phyloP scores from a whole-genome alignment of 2,329 filamentous ascomycete species.

The Colletotrichum gloeosporioides region DNA sequence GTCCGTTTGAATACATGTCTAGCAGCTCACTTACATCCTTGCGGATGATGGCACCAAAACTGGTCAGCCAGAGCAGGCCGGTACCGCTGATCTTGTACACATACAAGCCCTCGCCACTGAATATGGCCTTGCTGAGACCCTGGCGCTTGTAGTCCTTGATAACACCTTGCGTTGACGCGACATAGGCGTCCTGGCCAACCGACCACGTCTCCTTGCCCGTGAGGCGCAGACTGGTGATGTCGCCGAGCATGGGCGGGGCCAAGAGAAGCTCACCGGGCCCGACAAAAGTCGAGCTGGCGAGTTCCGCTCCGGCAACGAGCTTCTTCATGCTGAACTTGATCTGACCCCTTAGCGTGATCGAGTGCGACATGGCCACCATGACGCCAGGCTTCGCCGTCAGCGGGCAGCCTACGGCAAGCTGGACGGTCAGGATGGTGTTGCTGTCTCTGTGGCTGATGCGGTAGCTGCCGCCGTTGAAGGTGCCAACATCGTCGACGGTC shows the following conservation, averaged over 20 bases:
- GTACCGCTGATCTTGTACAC: constrained; percentile 84
- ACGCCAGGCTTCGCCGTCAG: constrained; percentile 80
- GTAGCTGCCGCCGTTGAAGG: constrained; percentile 95
- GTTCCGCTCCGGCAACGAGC: constrained; percentile 80
- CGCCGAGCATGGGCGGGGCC: constrained; percentile 80
- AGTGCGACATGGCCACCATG: constrained; percentile 95
- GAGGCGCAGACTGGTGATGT: constrained; percentile 82
- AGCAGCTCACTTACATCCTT: constrained; percentile 75
- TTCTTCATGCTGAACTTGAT: constrained; percentile 93
- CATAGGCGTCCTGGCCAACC: constrained; percentile 84
- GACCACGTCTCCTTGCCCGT: constrained; percentile 78
- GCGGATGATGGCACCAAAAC: constrained; percentile 91
- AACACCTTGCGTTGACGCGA: constrained; percentile 87
- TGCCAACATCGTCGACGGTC: constrained; percentile 85
- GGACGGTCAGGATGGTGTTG: constrained; percentile 88
- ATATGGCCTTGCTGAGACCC: constrained; percentile 86
- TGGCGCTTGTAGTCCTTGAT: constrained; percentile 88
- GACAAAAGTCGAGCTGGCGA: constrained; percentile 80
- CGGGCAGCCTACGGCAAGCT: constrained; percentile 88
- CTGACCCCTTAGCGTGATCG: constrained; percentile 81
- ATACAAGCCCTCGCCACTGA: constrained; percentile 91
- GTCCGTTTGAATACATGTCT: constrained; percentile 4
- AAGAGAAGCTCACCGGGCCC: constrained; percentile 91
- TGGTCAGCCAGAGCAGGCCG: constrained; percentile 88
- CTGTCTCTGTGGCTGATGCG: constrained; percentile 90